phyloP scores from a whole-genome alignment of 2,329 filamentous ascomycete species.

The Dryadomyces quercus-mongolicae region DNA sequence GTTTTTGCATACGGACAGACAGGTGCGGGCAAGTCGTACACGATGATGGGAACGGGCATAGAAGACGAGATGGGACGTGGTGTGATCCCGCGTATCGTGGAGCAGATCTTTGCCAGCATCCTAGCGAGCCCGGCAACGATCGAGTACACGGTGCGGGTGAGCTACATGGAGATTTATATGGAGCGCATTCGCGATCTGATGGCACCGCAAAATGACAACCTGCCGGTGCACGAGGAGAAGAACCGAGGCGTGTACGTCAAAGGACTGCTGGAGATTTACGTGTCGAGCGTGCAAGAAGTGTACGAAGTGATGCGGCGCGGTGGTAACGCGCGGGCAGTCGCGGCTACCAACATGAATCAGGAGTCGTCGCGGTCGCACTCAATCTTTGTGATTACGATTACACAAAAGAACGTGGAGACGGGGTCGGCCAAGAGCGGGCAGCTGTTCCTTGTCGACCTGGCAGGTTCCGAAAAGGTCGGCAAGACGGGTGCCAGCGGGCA shows the following conservation, averaged over 20 bases:
- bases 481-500: constrained; percentile 97
- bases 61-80: constrained; percentile 79
- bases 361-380: constrained; percentile 97
- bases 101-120: constrained; percentile 96
- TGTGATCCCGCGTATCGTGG: constrained; percentile 92
- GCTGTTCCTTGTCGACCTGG: constrained; percentile 94
- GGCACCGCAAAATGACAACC: constrained; percentile 85
- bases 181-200: constrained; percentile 92
- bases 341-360: constrained; percentile 98
- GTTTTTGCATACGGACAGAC: constrained; percentile 99
- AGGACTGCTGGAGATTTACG: constrained; percentile 86
- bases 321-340: constrained; percentile 78
- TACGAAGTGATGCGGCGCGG: constrained; percentile 94
- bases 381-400: constrained; percentile 93
- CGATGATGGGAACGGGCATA: constrained; percentile 96
- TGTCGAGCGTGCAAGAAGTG: constrained; percentile 88
- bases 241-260: constrained; percentile 94
- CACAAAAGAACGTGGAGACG: constrained; percentile 94
- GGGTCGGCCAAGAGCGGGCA: constrained; percentile 93
- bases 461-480: constrained; percentile 95
- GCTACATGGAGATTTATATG: constrained; percentile 99
- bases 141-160: constrained; percentile 96
- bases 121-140: constrained; percentile 84
- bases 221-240: constrained; percentile 97
- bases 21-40: constrained; percentile 96